Evolutionary conservation across 2,329 filamentous ascomycete species (phyloP).

Genomic region (Pyrenochaeta sp.): DNA sequence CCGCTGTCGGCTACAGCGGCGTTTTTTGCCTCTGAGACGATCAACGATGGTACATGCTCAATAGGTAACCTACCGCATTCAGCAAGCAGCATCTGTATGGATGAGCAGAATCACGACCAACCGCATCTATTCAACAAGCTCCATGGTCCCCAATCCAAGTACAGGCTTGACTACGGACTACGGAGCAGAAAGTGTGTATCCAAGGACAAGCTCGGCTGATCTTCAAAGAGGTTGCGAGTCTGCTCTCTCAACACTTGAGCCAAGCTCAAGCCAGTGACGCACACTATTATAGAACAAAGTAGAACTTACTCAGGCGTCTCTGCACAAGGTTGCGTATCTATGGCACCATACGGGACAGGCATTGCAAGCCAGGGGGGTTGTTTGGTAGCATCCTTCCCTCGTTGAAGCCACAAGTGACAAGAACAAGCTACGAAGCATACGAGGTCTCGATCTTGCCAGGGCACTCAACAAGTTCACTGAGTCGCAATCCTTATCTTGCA

Average conservation of each 20-base stretch:
- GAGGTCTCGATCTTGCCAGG: too few species aligned
- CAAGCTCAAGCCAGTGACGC: background rate
- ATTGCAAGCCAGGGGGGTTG: too few species aligned
- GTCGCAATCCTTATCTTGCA: background rate
- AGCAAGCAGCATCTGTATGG: conserved; percentile 17
- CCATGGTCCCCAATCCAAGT: conserved; percentile 6
- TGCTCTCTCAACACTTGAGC: background rate
- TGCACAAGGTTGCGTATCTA: too few species aligned
- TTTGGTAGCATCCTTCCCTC: too few species aligned
- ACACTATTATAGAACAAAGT: background rate
- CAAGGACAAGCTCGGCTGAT: conserved; percentile 39
- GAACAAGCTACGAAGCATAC: too few species aligned
- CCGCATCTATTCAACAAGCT: conserved; percentile 11
- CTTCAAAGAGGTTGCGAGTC: background rate
- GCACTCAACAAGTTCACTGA: background rate
- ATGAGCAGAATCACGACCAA: conserved; percentile 21
- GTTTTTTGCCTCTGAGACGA: conserved; percentile 27
- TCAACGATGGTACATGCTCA: conserved; percentile 14
- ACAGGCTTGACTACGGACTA: background rate
- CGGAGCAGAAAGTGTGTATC: too few species aligned
- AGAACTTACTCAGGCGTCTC: too few species aligned
- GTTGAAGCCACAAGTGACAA: too few species aligned
- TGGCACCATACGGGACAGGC: too few species aligned
- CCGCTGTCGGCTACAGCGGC: conserved; percentile 21
- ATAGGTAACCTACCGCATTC: conserved; percentile 34